Conservation (phyloP, 768 basidiomycete genomes). For the Cystobasidium onofrii region DNA sequence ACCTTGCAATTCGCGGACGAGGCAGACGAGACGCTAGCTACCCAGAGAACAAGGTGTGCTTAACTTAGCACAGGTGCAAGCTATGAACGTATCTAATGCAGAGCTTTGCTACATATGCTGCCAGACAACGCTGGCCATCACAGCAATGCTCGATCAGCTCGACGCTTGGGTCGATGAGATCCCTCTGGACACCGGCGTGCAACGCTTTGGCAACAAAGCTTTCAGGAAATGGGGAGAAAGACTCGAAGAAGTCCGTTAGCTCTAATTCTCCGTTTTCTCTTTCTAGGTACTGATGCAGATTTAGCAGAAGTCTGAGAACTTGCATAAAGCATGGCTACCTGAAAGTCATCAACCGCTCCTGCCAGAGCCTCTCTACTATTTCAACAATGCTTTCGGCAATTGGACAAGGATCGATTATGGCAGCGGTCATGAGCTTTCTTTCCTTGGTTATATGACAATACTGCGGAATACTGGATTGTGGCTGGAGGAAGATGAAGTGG, state of each 20-base stretch:
- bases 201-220: conserved; percentile 84
- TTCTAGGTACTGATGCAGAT: neutral
- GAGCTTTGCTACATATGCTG: neutral
- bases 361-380: conserved; percentile 66
- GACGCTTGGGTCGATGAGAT: conserved; percentile 71
- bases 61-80: neutral
- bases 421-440: conserved; percentile 83
- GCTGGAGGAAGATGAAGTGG: conserved; percentile 57
- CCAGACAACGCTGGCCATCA: conserved; percentile 48
- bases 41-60: neutral
- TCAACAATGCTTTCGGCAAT: conserved; percentile 78
- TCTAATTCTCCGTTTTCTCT: neutral
- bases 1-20: conserved; percentile 55
- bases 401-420: conserved; percentile 90
- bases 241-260: conserved; percentile 59
- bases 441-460: conserved; percentile 37
- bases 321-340: conserved; percentile 54
- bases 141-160: conserved; percentile 58
- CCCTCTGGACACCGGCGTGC: conserved; percentile 63
- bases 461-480: conserved; percentile 55
- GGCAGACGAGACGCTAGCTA: conserved; percentile 55
- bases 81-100: neutral
- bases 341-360: conserved; percentile 49
- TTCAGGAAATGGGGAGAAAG: conserved; percentile 76
- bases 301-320: conserved; percentile 47